Base-by-base conservation (phyloP, 83 land plant genomes). In the Picea abies region DNA sequence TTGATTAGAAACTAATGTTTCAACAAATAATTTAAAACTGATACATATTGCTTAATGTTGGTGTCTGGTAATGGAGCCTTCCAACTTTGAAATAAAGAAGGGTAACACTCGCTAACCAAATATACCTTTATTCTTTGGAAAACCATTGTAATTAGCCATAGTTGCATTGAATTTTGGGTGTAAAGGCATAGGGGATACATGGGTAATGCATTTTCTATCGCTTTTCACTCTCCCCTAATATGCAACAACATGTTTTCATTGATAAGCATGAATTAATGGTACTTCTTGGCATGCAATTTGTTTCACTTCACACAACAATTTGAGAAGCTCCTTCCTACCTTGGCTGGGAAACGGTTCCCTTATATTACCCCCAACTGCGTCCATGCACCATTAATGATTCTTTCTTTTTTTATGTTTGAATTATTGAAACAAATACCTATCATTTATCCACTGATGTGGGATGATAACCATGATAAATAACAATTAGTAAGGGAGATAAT, bases 101-200 rank as follows among this genome's bases (percentile, higher is more conserved):
- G 49, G 92, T 89, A 3, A 92, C 94, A 23, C 96, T 94, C 81
- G 96, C 93, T 65, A 94, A 94, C 94, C 94, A 94, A 39, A 94
- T 66, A 81, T 94, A 92, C 92, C 91, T 90, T 71, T 90, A 32
- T 44, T 79, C 63, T 80, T 90, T 11, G 81, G 69, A 26, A 85
- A 37, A 25, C 88, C 88, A 80, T 88, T 70, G 89, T 72, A 63
- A 29, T 0, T 29, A 29, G 29, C 29, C 29, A 29, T 29, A 29
- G 29, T 29, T 29, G 29, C 29, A 29, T 76, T 22, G 1, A 85
- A 87, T 67, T 70, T 37, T 60, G 85, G 76, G 20, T 88, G 84
- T 66, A 92, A 37, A 22, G 92, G 91, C 94, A 92, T 92, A 7
- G 92, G 94, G 32, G 87, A 83, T 7, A 82, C 73, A 67, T 80